A percentile compares a stretch with the other conserved stretches of the same genome.
Evolutionary conservation across 2,329 filamentous ascomycete species (phyloP).

Genomic region (Exophiala alcalophila): DNA sequence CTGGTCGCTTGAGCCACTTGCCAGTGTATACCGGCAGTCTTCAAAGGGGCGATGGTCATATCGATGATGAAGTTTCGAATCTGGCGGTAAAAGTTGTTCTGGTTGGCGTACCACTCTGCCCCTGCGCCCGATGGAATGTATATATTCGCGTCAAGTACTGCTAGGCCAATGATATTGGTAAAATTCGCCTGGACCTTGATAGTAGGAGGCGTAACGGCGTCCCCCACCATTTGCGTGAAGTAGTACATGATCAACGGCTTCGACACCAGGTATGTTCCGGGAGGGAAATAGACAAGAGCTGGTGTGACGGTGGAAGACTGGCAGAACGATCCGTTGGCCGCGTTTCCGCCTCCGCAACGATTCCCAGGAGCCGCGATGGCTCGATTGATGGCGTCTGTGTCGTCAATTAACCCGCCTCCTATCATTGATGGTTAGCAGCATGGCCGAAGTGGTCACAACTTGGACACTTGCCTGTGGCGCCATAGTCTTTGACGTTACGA

Average conservation of each 20-base stretch:
- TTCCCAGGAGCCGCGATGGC: constrained; percentile 65
- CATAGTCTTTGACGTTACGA: constrained; percentile 69
- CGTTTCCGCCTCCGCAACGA: constrained; percentile 63
- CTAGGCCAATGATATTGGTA: constrained; percentile 68
- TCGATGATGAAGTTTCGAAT: constrained; percentile 73
- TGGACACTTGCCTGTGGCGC: constrained; percentile 47
- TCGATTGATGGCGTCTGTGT: constrained; percentile 75
- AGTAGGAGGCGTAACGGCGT: constrained; percentile 64
- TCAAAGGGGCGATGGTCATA: constrained; percentile 57
- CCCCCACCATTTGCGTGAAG: constrained; percentile 64
- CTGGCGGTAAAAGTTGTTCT: constrained; percentile 71
- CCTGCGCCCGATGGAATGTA: constrained; percentile 58
- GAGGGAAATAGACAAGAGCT: constrained; percentile 78
- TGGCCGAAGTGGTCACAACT: background rate
- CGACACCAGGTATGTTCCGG: constrained; percentile 72
- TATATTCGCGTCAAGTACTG: constrained; percentile 75
- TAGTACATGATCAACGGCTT: constrained; percentile 65
- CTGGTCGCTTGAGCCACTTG: constrained; percentile 71
- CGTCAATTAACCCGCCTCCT: constrained; percentile 64
- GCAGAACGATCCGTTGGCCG: constrained; percentile 45
- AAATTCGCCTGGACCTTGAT: constrained; percentile 50
- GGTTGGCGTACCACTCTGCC: constrained; percentile 67
- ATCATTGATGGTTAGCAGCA: background rate
- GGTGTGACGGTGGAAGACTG: constrained; percentile 72
- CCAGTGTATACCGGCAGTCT: constrained; percentile 66